These are phyloP conservation scores for Cercospora nicotianae DNA, from an alignment of 2,329 filamentous ascomycete species.

Conservation along the genomic window DNA sequence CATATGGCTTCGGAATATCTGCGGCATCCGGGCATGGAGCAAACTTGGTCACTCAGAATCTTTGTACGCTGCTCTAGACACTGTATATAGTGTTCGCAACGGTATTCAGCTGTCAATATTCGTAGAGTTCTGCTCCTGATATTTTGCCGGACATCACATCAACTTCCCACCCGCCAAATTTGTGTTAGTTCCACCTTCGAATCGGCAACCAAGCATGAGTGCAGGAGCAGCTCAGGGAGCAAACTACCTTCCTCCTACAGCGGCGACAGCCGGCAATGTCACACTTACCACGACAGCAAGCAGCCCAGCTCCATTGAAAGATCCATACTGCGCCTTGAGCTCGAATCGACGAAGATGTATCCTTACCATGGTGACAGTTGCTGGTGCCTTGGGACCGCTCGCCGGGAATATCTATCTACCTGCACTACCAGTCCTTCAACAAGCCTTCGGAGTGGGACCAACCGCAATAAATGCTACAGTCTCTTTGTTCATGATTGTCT, in stretches of 20 bases:
- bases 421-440: slow-evolving; percentile 8
- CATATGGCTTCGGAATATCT: no score
- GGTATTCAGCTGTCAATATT: no score
- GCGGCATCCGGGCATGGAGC: neutral
- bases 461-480: slow-evolving; percentile 14
- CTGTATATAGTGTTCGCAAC: no score
- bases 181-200: no score
- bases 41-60: neutral
- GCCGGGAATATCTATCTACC: slow-evolving; percentile 14
- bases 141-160: neutral
- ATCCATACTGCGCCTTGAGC: slow-evolving; percentile 5
- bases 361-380: slow-evolving; percentile 6
- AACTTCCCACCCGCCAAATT: no score
- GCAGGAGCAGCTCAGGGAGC: no score
- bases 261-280: no score
- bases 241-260: no score
- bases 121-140: neutral
- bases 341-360: slow-evolving; percentile 10
- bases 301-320: neutral
- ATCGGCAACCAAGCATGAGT: no score
- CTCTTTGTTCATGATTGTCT: slow-evolving; percentile 9
- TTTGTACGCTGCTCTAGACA: neutral
- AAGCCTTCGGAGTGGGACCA: neutral
- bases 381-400: slow-evolving; percentile 8
- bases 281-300: no score